Evolutionary conservation across 164 flowering plant species (phyloP).

Genomic region (Amborella trichopoda): DNA sequence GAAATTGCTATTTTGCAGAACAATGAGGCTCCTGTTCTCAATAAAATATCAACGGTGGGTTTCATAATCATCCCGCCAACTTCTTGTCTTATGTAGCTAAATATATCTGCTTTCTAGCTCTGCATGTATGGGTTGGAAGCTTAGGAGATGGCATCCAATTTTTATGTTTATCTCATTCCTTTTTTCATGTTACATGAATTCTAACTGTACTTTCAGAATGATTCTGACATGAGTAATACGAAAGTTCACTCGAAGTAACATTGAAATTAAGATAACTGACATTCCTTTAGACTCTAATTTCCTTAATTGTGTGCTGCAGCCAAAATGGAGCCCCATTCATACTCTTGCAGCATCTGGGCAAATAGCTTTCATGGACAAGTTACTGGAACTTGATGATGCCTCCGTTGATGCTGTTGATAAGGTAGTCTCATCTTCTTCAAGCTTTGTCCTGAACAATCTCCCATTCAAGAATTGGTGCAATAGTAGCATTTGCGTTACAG

Average conservation of each 20-base stretch:
- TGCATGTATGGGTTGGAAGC: not conserved
- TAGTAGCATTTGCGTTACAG: conserved; percentile 28
- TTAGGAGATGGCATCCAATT: not conserved
- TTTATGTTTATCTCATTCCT: not conserved
- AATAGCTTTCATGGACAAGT: conserved; percentile 54
- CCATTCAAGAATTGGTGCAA: conserved; percentile 3
- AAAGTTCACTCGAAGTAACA: not conserved
- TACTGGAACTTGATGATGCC: conserved; percentile 50
- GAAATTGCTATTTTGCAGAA: conserved; percentile 55
- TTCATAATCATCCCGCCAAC: not conserved
- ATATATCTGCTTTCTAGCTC: not conserved
- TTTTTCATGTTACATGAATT: not conserved
- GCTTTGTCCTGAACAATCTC: not conserved
- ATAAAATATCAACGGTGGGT: conserved; percentile 64
- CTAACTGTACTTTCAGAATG: not conserved
- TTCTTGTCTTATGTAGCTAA: not conserved
- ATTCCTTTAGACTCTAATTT: not conserved
- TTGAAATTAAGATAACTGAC: not conserved
- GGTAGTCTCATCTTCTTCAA: conserved; percentile 22
- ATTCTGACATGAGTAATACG: not conserved
- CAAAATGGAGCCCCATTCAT: conserved; percentile 67
- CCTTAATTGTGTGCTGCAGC: conserved; percentile 6
- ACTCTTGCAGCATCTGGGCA: conserved; percentile 67
- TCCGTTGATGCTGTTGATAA: conserved; percentile 53
- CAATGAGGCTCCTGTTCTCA: conserved; percentile 42